Evolutionary conservation across 768 basidiomycete species (phyloP).

Genomic region (Lyophyllum shimeji): DNA sequence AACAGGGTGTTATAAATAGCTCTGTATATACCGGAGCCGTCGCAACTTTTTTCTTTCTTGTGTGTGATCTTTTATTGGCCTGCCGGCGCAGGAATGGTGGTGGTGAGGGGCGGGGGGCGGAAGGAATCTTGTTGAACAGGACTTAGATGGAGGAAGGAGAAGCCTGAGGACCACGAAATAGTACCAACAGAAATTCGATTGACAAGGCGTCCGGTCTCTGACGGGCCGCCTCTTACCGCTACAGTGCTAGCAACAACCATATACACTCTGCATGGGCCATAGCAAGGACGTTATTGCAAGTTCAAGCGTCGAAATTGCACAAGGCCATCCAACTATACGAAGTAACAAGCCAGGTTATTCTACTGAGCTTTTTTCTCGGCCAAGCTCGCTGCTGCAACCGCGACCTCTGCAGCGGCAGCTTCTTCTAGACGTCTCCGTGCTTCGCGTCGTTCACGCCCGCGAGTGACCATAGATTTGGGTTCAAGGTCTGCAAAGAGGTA

Average conservation of each 20-base stretch:
- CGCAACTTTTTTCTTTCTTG: not conserved
- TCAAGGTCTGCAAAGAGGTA: constrained; percentile 84
- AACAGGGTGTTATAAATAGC: constrained; percentile 13
- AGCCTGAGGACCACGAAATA: no score
- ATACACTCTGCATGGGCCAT: no score
- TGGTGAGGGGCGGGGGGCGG: no score
- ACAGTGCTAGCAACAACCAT: no score
- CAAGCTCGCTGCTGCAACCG: constrained; percentile 5
- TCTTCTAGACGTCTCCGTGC: constrained; percentile 46
- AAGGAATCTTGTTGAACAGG: no score
- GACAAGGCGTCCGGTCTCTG: no score
- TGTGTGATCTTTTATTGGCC: no score
- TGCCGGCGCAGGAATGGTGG: no score
- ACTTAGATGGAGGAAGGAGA: no score
- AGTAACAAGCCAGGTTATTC: constrained; percentile 1
- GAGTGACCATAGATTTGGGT: constrained; percentile 81
- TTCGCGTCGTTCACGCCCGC: constrained; percentile 81
- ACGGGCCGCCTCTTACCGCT: no score
- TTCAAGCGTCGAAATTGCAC: no score
- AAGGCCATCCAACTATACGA: constrained; percentile 1
- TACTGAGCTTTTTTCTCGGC: constrained; percentile 23
- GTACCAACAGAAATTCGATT: no score
- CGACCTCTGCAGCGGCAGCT: constrained; percentile 3
- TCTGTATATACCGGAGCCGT: not conserved
- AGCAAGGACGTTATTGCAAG: not conserved